Evolutionary conservation across 2,329 filamentous ascomycete genomes (phyloP).

Genomic region (Graphiopsis chlorocephala): DNA sequence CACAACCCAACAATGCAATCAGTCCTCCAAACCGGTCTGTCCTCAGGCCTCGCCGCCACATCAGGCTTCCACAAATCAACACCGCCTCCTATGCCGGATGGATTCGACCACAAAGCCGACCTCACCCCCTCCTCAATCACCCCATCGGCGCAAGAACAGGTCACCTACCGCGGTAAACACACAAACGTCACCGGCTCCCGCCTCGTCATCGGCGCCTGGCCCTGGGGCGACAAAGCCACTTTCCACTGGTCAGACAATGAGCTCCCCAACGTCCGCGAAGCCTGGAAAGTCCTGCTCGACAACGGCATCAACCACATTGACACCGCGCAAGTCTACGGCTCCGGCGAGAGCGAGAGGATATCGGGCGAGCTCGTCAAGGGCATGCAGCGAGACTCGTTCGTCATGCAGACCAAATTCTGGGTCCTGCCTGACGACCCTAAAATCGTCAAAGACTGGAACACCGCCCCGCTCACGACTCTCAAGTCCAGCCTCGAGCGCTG

Average conservation of each 20-base stretch:
- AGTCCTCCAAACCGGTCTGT: slow-evolving; percentile 27
- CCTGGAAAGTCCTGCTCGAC: slow-evolving; percentile 39
- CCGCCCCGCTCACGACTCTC: slow-evolving; percentile 37
- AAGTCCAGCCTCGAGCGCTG: slow-evolving; percentile 38
- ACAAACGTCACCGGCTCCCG: slow-evolving; percentile 22
- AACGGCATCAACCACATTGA: slow-evolving; percentile 44
- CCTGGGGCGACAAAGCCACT: slow-evolving; percentile 25
- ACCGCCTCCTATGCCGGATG: slow-evolving; percentile 14
- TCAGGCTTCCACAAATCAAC: slow-evolving; percentile 26
- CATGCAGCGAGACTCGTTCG: slow-evolving; percentile 36
- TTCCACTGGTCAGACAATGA: slow-evolving; percentile 36
- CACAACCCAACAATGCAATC: slow-evolving; percentile 23
- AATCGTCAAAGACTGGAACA: slow-evolving; percentile 34
- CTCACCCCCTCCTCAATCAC: slow-evolving; percentile 21
- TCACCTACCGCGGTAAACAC: slow-evolving; percentile 21
- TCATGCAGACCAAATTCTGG: slow-evolving; percentile 42
- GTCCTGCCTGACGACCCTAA: slow-evolving; percentile 33
- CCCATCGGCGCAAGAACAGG: slow-evolving; percentile 19
- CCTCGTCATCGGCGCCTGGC: slow-evolving; percentile 29
- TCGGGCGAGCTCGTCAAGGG: slow-evolving; percentile 40
- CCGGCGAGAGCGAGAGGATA: slow-evolving; percentile 43
- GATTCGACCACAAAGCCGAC: slow-evolving; percentile 13
- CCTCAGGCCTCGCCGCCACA: slow-evolving; percentile 24
- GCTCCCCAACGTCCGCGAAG: slow-evolving; percentile 36
- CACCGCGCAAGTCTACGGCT: slow-evolving; percentile 45